Percentiles rank a stretch among this genome's conserved stretches.
phyloP scores from a whole-genome alignment of 371 early-diverging fungal species.

The Rhizopus sp. region DNA sequence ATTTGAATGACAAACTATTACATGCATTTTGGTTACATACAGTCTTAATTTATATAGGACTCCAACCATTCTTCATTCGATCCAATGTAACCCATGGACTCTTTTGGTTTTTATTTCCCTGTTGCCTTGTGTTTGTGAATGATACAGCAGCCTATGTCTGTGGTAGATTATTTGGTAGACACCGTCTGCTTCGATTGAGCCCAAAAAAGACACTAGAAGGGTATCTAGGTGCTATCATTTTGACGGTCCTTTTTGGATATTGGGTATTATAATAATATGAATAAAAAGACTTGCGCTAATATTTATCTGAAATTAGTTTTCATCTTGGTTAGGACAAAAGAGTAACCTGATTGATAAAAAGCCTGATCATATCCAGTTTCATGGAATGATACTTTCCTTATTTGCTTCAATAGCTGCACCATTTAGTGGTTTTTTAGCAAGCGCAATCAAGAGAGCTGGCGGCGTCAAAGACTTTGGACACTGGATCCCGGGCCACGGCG shows the following conservation, averaged over 20 bases:
- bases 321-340: neutral
- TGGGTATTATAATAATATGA: constrained; percentile 9
- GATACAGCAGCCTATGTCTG: constrained; percentile 34
- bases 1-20: constrained; percentile 9
- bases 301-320: neutral
- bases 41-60: constrained; percentile 18
- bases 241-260: constrained; percentile 23
- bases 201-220: constrained; percentile 42
- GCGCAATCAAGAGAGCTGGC: constrained; percentile 32
- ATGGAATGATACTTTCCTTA: constrained; percentile 18
- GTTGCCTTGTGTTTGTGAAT: constrained; percentile 27
- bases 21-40: constrained; percentile 37
- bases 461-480: constrained; percentile 33
- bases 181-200: constrained; percentile 16
- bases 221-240: constrained; percentile 25
- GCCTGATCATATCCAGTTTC: constrained; percentile 9
- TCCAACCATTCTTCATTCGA: constrained; percentile 29
- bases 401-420: constrained; percentile 31
- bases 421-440: constrained; percentile 33
- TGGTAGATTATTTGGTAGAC: constrained; percentile 20
- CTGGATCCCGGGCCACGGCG: constrained; percentile 39
- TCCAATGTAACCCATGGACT: constrained; percentile 27
- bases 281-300: neutral
- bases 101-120: constrained; percentile 37
- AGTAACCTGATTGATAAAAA: neutral